Base-by-base conservation (phyloP, 768 basidiomycete species). In the Hydnomerulius pinastri region DNA sequence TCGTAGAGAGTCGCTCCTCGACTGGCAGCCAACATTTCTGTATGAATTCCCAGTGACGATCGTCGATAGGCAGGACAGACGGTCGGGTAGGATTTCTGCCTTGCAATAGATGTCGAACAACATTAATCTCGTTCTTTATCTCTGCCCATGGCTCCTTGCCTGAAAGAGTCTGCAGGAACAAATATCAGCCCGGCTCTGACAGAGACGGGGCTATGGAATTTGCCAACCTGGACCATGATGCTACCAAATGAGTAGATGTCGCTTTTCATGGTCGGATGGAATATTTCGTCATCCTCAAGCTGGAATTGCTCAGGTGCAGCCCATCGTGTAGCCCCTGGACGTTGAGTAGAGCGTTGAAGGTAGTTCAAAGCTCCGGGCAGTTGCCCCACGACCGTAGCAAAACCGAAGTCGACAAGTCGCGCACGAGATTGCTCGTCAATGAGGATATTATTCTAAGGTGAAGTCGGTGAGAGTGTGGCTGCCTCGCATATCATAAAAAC, bases 351-450 rank as follows among this genome's bases (percentile, higher is more conserved):
- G 45, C 28, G 29, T 4, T 44, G 52, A 0, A 60, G 52, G 17
- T 56, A 57, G 1, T 3, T 1, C 18, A 40, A n/a, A 3, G 35
- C 45, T 32, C 53, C 49, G 0, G 51, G 51, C 4, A 50, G 53
- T 6, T 43, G 50, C 2, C 51, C 15, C 10, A 50, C 37, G 11
- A 60, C 9, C 0, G 75, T 74, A 18, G 69, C 65, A 33, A 59
- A 51, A 1, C 77, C 77, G 37, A 79, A 79, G 46, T 79, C 77
- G 27, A 70, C 67, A 6, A 79, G 54, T 8, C 69, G 67, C 0
- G 71, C 76, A 18, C 65, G 68, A 20, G 68, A 55, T 5, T 55
- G 33, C n/a, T 23, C 38, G 1, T 55, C 53, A 2, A 63, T 12
- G 12, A 63, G 44, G 1, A 63, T 40, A 1, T 64, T 60, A 3